These are phyloP conservation scores for Calonectria naviculata DNA, from an alignment of 2,329 filamentous ascomycete genomes.

Conservation along the genomic window DNA sequence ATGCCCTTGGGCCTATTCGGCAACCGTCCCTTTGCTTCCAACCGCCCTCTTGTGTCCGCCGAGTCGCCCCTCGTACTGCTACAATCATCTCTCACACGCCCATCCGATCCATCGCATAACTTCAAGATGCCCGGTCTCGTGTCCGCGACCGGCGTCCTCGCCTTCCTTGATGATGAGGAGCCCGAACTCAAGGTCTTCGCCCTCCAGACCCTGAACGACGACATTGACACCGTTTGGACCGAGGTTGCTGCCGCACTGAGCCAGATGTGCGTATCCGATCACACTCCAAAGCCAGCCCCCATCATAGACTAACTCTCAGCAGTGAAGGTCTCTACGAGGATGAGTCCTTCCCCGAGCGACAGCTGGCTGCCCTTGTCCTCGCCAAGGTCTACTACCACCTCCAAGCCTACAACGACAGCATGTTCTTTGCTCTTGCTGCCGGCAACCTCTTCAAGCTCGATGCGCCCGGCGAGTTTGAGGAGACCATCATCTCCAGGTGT, in stretches of 20 bases:
- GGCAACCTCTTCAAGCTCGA: slow-evolving; percentile 96
- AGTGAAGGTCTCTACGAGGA: slow-evolving; percentile 99
- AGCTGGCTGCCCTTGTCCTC: slow-evolving; percentile 92
- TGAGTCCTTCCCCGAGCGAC: slow-evolving; percentile 91
- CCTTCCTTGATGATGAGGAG: slow-evolving; percentile 95
- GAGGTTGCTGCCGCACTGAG: slow-evolving; percentile 93
- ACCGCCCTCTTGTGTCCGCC: slow-evolving; percentile 26
- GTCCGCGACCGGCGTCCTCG: slow-evolving; percentile 93
- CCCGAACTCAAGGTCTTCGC: slow-evolving; percentile 95
- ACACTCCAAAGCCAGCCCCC: background rate
- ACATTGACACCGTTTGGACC: slow-evolving; percentile 97
- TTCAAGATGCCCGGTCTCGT: slow-evolving; percentile 87
- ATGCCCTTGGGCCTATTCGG: slow-evolving; percentile 38
- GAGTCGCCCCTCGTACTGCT: slow-evolving; percentile 31
- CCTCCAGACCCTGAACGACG: slow-evolving; percentile 92
- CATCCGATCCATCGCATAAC: slow-evolving; percentile 29
- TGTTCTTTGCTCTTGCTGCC: slow-evolving; percentile 95
- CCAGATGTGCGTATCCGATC: slow-evolving; percentile 76
- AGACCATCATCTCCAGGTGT: slow-evolving; percentile 99
- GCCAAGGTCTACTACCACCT: slow-evolving; percentile 99
- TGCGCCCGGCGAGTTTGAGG: slow-evolving; percentile 92
- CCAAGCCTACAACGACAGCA: slow-evolving; percentile 98
- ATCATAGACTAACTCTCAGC: slow-evolving; percentile 30
- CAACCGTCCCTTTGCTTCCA: slow-evolving; percentile 26
- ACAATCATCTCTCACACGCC: slow-evolving; percentile 29